These are phyloP conservation scores for Sextonia rubra DNA, from an alignment of 164 flowering plant genomes.

Conservation along the genomic window DNA sequence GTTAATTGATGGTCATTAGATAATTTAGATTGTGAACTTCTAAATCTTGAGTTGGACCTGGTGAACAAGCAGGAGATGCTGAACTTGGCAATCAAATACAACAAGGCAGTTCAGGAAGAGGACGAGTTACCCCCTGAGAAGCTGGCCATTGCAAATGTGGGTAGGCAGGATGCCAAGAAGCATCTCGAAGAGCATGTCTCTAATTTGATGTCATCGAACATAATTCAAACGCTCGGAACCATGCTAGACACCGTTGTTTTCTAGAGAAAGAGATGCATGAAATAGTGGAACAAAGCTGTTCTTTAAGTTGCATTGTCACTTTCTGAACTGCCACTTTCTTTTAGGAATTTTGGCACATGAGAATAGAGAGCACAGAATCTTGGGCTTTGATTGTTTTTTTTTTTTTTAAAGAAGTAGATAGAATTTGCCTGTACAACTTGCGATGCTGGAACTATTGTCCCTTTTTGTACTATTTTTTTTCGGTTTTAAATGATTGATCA, in stretches of 20 bases:
- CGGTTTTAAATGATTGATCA: too few species aligned
- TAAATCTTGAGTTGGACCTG: neutral
- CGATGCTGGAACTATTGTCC: too few species aligned
- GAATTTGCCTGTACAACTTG: neutral
- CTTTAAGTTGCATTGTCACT: neutral
- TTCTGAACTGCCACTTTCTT: neutral
- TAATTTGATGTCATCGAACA: constrained; percentile 86
- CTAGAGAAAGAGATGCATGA: constrained; percentile 17
- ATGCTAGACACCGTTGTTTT: constrained; percentile 95
- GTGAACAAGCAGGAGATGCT: constrained; percentile 71
- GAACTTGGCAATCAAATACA: constrained; percentile 71
- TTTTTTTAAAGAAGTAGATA: too few species aligned
- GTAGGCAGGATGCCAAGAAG: constrained; percentile 73
- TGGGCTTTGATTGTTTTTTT: neutral
- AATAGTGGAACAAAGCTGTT: too few species aligned
- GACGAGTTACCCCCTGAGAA: constrained; percentile 78
- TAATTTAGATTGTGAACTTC: neutral
- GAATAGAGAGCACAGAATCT: neutral
- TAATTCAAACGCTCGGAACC: constrained; percentile 79
- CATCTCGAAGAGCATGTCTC: constrained; percentile 34
- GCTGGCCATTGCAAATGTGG: constrained; percentile 89
- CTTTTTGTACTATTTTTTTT: too few species aligned
- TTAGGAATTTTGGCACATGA: neutral
- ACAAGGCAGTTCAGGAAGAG: constrained; percentile 60
- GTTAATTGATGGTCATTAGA: neutral